A percentile compares a stretch with the other conserved stretches of the same genome.
These are phyloP conservation scores for Drechslerella dactyloides DNA, from an alignment of 2,329 filamentous ascomycete species.

Conservation along the genomic window DNA sequence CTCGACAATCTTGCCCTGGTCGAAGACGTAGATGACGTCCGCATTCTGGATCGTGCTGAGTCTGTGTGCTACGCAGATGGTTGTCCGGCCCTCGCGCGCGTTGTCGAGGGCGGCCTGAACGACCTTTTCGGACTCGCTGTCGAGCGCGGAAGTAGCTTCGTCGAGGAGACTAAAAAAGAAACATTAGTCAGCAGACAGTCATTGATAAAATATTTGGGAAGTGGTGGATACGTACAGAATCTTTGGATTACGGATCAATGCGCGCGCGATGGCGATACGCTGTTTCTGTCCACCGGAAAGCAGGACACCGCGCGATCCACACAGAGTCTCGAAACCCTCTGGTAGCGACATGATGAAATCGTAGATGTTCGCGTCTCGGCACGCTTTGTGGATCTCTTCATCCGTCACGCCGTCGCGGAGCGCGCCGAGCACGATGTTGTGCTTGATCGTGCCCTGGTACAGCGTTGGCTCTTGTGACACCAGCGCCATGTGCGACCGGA, in stretches of 20 bases:
- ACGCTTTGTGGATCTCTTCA: slow-evolving; percentile 75
- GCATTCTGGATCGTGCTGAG: slow-evolving; percentile 91
- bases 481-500: slow-evolving; percentile 81
- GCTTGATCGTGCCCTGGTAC: slow-evolving; percentile 88
- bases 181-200: slow-evolving; percentile 61
- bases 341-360: slow-evolving; percentile 72
- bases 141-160: slow-evolving; percentile 72
- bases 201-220: slow-evolving; percentile 73
- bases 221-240: slow-evolving; percentile 63
- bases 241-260: slow-evolving; percentile 86
- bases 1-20: slow-evolving; percentile 85
- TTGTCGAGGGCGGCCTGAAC: slow-evolving; percentile 81
- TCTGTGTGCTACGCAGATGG: slow-evolving; percentile 91
- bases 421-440: slow-evolving; percentile 85
- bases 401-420: slow-evolving; percentile 72
- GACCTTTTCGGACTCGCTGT: slow-evolving; percentile 77
- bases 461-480: slow-evolving; percentile 94
- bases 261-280: slow-evolving; percentile 89
- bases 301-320: slow-evolving; percentile 84
- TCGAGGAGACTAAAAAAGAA: slow-evolving; percentile 59
- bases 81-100: slow-evolving; percentile 78
- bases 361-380: slow-evolving; percentile 89
- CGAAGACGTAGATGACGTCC: slow-evolving; percentile 95
- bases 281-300: slow-evolving; percentile 93
- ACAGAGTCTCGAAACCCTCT: slow-evolving; percentile 82